A percentile compares a stretch with the other conserved stretches of the same genome.
Conservation (phyloP, 345 rosid species). For the Aurinia saxatilis region DNA sequence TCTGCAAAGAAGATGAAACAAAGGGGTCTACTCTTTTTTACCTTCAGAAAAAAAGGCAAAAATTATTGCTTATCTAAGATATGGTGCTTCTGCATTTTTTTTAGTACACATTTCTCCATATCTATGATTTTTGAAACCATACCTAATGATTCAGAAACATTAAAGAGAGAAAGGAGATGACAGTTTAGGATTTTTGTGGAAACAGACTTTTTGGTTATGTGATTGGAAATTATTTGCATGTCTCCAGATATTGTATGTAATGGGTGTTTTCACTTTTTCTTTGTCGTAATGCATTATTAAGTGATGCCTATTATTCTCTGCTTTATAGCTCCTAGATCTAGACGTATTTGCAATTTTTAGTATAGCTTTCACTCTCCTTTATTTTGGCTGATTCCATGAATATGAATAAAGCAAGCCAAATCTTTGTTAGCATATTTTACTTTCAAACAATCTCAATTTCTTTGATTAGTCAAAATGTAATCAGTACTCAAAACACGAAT, state of each 20-base stretch:
- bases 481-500: background rate
- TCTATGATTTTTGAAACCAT: constrained; percentile 2
- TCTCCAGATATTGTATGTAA: constrained; percentile 9
- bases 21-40: too few relatives aligned
- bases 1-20: too few relatives aligned
- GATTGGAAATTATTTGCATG: constrained; percentile 18
- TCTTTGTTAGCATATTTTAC: background rate
- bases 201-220: constrained; percentile 10
- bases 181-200: constrained; percentile 10
- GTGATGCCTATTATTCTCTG: constrained; percentile 6
- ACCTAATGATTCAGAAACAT: background rate
- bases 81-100: background rate
- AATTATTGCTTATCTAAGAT: background rate
- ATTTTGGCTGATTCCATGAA: background rate
- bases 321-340: constrained; percentile 11
- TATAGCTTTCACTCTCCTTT: background rate
- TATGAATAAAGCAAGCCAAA: constrained; percentile 6
- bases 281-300: constrained; percentile 11
- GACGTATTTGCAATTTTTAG: background rate
- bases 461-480: background rate
- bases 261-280: constrained; percentile 6
- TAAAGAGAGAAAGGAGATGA: background rate
- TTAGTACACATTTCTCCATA: background rate
- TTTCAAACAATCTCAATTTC: background rate
- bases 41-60: background rate